A percentile compares a stretch with the other conserved stretches of the same genome.
These are phyloP conservation scores for Asterophora lycoperdoides DNA, from an alignment of 768 basidiomycete species.

Conservation along the genomic window DNA sequence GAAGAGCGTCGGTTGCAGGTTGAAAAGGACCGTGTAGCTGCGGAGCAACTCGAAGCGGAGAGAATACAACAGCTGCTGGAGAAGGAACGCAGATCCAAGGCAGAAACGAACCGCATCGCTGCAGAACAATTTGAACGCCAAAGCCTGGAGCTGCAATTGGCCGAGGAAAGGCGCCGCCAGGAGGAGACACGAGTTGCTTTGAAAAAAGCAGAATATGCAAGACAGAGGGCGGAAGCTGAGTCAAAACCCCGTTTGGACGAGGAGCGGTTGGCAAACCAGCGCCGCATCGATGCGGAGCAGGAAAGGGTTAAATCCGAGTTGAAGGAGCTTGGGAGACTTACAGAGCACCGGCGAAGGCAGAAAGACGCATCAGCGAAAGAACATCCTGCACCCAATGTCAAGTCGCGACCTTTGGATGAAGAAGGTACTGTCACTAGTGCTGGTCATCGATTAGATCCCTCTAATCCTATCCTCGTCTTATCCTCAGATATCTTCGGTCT, in stretches of 20 bases:
- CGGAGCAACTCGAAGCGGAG: slow-evolving; percentile 18
- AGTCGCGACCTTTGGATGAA: slow-evolving; percentile 6
- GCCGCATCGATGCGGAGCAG: slow-evolving; percentile 15
- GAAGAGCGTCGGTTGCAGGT: slow-evolving; percentile 28
- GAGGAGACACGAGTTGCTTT: slow-evolving; percentile 17
- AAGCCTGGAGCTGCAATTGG: slow-evolving; percentile 14
- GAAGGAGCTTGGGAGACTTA: slow-evolving; percentile 15
- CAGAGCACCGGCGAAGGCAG: neutral
- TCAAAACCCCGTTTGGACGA: slow-evolving; percentile 6
- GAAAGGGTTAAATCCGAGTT: slow-evolving; percentile 10
- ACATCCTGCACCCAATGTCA: neutral
- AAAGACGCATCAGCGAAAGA: slow-evolving; percentile 1
- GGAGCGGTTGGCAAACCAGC: neutral
- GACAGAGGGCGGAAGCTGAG: slow-evolving; percentile 20
- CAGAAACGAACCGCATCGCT: slow-evolving; percentile 22
- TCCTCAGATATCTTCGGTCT: slow-evolving; percentile 56
- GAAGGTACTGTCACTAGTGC: neutral
- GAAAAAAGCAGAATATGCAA: neutral
- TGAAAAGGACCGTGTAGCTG: slow-evolving; percentile 21
- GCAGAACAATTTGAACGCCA: slow-evolving; percentile 16
- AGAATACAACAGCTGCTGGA: slow-evolving; percentile 22
- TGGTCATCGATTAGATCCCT: neutral
- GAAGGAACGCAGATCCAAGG: slow-evolving; percentile 19
- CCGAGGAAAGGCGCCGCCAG: slow-evolving; percentile 14
- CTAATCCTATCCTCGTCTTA: neutral